Conservation (phyloP, 2,329 filamentous ascomycete species). For the Graphilbum fragrans region DNA sequence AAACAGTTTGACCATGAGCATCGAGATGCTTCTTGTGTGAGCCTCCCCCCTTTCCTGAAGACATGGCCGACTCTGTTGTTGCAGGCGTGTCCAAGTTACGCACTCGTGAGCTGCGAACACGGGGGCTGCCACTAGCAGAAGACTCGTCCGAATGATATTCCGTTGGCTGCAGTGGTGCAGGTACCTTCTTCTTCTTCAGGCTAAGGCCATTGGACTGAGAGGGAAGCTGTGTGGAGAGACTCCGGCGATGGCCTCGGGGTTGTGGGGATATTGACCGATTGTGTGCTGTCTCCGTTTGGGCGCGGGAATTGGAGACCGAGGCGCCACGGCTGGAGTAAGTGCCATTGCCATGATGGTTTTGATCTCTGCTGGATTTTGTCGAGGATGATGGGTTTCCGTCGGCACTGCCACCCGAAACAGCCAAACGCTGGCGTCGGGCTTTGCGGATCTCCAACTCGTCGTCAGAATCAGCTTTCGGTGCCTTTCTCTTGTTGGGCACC, state of each 20-base stretch:
- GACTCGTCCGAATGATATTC: constrained; percentile 60
- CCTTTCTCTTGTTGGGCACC: constrained; percentile 39
- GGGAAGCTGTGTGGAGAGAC: constrained; percentile 50
- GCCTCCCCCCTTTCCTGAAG: constrained; percentile 52
- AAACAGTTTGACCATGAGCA: constrained; percentile 78
- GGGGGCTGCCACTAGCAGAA: constrained; percentile 46
- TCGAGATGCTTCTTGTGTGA: constrained; percentile 81
- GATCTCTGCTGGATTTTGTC: constrained; percentile 1
- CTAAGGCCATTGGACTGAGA: constrained; percentile 41
- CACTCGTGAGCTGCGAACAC: constrained; percentile 44
- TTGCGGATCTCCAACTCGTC: constrained; percentile 44
- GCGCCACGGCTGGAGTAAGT: constrained; percentile 1
- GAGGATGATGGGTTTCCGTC: constrained; percentile 7
- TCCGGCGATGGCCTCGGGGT: constrained; percentile 46
- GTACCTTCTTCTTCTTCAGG: constrained; percentile 49
- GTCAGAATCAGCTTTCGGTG: constrained; percentile 41
- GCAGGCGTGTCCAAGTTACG: constrained; percentile 43
- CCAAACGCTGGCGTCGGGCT: constrained; percentile 38
- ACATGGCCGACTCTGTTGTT: constrained; percentile 46
- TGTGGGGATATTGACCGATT: constrained; percentile 49
- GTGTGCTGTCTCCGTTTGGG: constrained; percentile 20
- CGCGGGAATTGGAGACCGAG: constrained; percentile 20
- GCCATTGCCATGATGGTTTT: constrained; percentile 11
- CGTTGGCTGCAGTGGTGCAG: constrained; percentile 47
- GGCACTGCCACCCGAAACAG: constrained; percentile 22